Evolutionary conservation across 2,329 filamentous ascomycete species (phyloP).

Genomic region (Catunica adiposa): DNA sequence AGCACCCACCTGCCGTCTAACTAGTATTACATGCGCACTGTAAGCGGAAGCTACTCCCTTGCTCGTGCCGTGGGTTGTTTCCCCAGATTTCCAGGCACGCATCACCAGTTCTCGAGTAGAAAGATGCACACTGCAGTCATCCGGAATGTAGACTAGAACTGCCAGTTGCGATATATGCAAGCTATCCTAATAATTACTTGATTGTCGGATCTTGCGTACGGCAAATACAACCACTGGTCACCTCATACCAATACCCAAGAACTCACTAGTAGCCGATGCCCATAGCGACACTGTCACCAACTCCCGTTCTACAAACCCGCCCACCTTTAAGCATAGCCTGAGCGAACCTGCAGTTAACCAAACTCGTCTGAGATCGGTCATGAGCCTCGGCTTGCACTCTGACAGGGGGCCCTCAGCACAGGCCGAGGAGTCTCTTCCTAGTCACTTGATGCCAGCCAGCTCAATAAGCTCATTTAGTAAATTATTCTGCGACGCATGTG

Average conservation of each 20-base stretch:
- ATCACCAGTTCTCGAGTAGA: neutral
- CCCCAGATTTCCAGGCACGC: neutral
- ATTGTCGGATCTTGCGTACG: no score
- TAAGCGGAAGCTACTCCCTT: neutral
- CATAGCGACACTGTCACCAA: neutral
- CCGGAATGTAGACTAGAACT: no score
- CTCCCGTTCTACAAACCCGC: neutral
- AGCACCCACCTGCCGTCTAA: neutral
- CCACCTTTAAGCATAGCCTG: neutral
- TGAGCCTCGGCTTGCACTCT: neutral
- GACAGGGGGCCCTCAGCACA: neutral
- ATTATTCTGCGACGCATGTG: neutral
- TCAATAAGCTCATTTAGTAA: neutral
- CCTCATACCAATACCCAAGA: neutral
- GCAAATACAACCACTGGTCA: neutral
- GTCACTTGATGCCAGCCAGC: neutral
- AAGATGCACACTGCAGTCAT: no score
- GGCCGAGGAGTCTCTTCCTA: neutral
- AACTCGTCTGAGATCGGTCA: neutral
- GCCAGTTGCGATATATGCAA: no score
- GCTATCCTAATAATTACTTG: no score
- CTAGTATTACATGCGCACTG: neutral
- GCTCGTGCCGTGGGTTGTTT: neutral
- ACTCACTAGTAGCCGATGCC: neutral
- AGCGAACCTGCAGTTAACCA: neutral